Evolutionary conservation across 192 early-diverging fungal species (phyloP).

Genomic region (Cetraspora pellucida): DNA sequence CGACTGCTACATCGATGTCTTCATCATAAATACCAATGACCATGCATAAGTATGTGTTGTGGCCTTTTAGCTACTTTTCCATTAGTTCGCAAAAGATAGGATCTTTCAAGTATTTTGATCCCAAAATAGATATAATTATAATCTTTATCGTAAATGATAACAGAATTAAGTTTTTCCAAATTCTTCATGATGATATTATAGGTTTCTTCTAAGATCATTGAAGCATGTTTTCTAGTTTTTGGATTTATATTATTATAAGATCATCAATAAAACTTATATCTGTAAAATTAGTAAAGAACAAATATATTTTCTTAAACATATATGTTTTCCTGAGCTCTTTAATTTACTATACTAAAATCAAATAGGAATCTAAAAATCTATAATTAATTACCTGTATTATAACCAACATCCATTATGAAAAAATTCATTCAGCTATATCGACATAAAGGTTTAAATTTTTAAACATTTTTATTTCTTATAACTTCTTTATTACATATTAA

Average conservation of each 20-base stretch:
- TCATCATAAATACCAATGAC: conserved; percentile 94
- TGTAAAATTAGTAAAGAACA: too few species aligned
- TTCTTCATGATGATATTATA: conserved; percentile 70
- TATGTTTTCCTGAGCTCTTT: too few species aligned
- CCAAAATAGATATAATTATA: conserved; percentile 99
- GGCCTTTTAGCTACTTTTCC: conserved; percentile 90
- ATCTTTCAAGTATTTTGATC: conserved; percentile 98
- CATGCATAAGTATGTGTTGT: conserved; percentile 99
- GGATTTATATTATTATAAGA: conserved; percentile 89
- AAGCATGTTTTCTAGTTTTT: conserved; percentile 80
- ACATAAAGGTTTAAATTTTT: too few species aligned
- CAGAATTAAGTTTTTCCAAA: conserved; percentile 86
- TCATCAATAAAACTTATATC: conserved; percentile 87
- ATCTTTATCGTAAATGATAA: conserved; percentile 96
- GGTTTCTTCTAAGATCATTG: conserved; percentile 88
- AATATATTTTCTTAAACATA: too few species aligned
- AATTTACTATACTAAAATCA: too few species aligned
- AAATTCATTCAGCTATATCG: too few species aligned
- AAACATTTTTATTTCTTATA: too few species aligned
- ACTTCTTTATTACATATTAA: too few species aligned
- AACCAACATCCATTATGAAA: too few species aligned
- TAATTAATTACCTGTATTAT: too few species aligned
- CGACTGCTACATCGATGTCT: conserved; percentile 88
- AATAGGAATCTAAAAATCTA: too few species aligned
- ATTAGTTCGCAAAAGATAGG: conserved; percentile 89